These are phyloP conservation scores for Blastomyces emzantsi DNA, from an alignment of 2,329 filamentous ascomycete species.

Conservation along the genomic window DNA sequence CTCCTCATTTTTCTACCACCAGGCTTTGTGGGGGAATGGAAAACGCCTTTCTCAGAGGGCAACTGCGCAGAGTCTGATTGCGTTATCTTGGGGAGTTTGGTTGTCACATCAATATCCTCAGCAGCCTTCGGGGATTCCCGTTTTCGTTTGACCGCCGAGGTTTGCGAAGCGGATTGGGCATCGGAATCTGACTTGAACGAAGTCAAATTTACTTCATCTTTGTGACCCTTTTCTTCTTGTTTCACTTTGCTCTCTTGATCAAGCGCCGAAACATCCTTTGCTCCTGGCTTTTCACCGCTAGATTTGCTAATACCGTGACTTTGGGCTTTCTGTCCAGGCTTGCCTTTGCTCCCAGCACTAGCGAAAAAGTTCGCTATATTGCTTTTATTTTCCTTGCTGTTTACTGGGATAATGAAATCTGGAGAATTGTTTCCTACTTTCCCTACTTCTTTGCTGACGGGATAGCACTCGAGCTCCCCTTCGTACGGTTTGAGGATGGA, in stretches of 20 bases:
- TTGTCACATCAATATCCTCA: constrained; percentile 29
- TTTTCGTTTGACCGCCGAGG: constrained; percentile 10
- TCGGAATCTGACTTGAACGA: constrained; percentile 13
- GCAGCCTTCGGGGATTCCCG: constrained; percentile 24
- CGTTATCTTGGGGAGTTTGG: constrained; percentile 9
- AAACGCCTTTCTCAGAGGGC: too few species aligned
- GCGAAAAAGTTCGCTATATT: constrained; percentile 94
- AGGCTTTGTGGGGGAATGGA: constrained; percentile 19
- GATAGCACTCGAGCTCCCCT: constrained; percentile 74
- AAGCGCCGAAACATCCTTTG: constrained; percentile 22
- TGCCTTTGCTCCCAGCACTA: constrained; percentile 38
- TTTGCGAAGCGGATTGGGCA: constrained; percentile 22
- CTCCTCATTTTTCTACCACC: constrained; percentile 38
- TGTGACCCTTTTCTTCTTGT: constrained; percentile 31
- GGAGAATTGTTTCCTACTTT: constrained; percentile 91
- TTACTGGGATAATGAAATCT: constrained; percentile 69
- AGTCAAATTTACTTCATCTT: neutral
- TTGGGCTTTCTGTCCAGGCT: neutral
- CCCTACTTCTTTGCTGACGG: constrained; percentile 79
- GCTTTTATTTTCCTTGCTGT: constrained; percentile 78
- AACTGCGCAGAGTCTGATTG: constrained; percentile 3
- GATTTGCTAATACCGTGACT: constrained; percentile 24
- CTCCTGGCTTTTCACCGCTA: constrained; percentile 24
- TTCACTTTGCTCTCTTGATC: constrained; percentile 27
- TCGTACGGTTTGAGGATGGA: constrained; percentile 66